phyloP scores from a whole-genome alignment of 441 rosid genomes.

The Corymbia citriodora region DNA sequence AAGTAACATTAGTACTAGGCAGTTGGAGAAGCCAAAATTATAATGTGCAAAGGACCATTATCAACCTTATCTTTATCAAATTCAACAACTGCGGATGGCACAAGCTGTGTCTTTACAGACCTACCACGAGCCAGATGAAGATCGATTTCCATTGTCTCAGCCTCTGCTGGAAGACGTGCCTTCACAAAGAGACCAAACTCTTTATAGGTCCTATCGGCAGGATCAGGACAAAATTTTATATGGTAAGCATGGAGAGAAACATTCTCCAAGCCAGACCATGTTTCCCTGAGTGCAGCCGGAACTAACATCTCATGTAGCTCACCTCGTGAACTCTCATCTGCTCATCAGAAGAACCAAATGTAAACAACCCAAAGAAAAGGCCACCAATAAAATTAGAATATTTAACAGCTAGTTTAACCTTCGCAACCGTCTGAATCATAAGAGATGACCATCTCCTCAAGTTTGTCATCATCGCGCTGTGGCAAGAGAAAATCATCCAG shows the following conservation, averaged over 20 bases:
- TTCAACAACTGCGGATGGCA: slow-evolving; percentile 33
- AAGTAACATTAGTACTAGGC: slow-evolving; percentile 1
- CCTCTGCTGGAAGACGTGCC: slow-evolving; percentile 76
- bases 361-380: slow-evolving; percentile 14
- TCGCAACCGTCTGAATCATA: slow-evolving; percentile 33
- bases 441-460: slow-evolving; percentile 30
- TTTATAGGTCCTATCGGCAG: slow-evolving; percentile 76
- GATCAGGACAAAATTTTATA: slow-evolving; percentile 64
- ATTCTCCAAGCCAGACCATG: slow-evolving; percentile 43
- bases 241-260: slow-evolving; percentile 53
- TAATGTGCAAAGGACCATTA: neutral
- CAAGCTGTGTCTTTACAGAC: slow-evolving; percentile 61
- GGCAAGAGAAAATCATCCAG: slow-evolving; percentile 71
- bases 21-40: slow-evolving; percentile 2
- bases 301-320: slow-evolving; percentile 82
- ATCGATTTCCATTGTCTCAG: slow-evolving; percentile 65
- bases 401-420: slow-evolving; percentile 37
- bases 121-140: slow-evolving; percentile 92
- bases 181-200: slow-evolving; percentile 80
- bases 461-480: slow-evolving; percentile 26
- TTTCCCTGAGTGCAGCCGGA: slow-evolving; percentile 53
- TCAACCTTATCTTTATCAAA: slow-evolving; percentile 67
- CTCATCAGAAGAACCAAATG: slow-evolving; percentile 3
- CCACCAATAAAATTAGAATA: neutral
- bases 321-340: slow-evolving; percentile 53